Conservation (phyloP, 2,329 filamentous ascomycete species). For the Parascedosporium putredinis region DNA sequence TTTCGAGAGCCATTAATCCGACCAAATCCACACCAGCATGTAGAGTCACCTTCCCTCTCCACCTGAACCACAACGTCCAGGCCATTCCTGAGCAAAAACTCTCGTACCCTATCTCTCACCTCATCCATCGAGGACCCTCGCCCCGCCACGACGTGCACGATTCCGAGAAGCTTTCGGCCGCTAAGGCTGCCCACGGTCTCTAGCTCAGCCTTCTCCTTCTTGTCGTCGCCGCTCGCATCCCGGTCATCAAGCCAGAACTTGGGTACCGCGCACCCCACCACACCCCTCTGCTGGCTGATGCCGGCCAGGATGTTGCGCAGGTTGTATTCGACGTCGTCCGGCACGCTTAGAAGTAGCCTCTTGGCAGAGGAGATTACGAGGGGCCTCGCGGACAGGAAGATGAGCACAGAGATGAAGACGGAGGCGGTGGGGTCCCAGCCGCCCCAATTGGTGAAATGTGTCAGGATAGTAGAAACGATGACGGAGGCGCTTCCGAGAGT, state of each 20-base stretch:
- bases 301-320: slow-evolving; percentile 79
- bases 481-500: slow-evolving; percentile 91
- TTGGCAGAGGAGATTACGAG: slow-evolving; percentile 77
- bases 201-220: slow-evolving; percentile 19
- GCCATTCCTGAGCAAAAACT: slow-evolving; percentile 58
- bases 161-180: slow-evolving; percentile 56
- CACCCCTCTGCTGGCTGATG: slow-evolving; percentile 70
- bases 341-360: slow-evolving; percentile 72
- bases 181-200: slow-evolving; percentile 20
- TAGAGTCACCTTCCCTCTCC: slow-evolving; percentile 66
- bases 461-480: slow-evolving; percentile 80
- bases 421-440: slow-evolving; percentile 94
- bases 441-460: slow-evolving; percentile 79
- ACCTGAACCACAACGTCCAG: slow-evolving; percentile 83
- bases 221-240: slow-evolving; percentile 22
- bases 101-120: slow-evolving; percentile 64
- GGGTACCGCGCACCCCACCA: slow-evolving; percentile 75
- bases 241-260: slow-evolving; percentile 87
- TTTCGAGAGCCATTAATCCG: neutral
- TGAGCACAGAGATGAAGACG: slow-evolving; percentile 84
- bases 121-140: slow-evolving; percentile 68
- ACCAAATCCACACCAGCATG: slow-evolving; percentile 49
- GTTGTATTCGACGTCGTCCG: slow-evolving; percentile 76
- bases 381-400: slow-evolving; percentile 84
- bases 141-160: slow-evolving; percentile 76